Evolutionary conservation across 2,329 filamentous ascomycete species (phyloP).

Genomic region (Emmonsiellopsis sp.): DNA sequence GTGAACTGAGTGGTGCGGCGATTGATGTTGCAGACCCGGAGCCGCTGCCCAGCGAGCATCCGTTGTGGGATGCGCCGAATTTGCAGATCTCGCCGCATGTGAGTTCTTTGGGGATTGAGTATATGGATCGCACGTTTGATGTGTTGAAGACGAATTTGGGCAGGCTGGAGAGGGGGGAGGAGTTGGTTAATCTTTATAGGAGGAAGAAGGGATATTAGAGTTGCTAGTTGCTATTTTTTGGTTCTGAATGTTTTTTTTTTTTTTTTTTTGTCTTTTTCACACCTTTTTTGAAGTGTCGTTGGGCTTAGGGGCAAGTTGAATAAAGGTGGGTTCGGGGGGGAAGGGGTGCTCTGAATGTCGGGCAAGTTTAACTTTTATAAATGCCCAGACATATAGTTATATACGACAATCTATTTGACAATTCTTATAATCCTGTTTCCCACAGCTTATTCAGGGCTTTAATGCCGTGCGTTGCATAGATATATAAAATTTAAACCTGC

Average conservation of each 20-base stretch:
- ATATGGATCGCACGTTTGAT: constrained; percentile 48
- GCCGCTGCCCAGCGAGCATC: constrained; percentile 58
- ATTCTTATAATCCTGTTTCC: no score
- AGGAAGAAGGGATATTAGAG: constrained; percentile 51
- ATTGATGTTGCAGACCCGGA: constrained; percentile 74
- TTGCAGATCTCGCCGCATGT: constrained; percentile 61
- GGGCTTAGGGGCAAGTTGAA: neutral
- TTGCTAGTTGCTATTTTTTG: neutral
- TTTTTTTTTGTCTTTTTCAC: no score
- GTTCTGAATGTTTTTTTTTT: no score
- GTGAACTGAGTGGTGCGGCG: constrained; percentile 55
- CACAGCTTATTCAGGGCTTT: no score
- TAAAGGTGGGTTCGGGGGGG: no score
- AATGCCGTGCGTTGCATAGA: no score
- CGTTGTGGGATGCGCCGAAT: constrained; percentile 61
- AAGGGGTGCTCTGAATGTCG: no score
- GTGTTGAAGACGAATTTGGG: constrained; percentile 50
- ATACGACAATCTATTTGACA: no score
- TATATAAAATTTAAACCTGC: no score
- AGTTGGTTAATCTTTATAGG: constrained; percentile 53
- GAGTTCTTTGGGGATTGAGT: constrained; percentile 45
- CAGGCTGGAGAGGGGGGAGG: constrained; percentile 42
- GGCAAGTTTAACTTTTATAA: no score
- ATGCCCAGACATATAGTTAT: no score
- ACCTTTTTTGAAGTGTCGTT: neutral